Percentiles rank a stretch among this genome's conserved stretches.
Conservation (phyloP, 2,329 filamentous ascomycete genomes). For the Boeremia lycopersici region DNA sequence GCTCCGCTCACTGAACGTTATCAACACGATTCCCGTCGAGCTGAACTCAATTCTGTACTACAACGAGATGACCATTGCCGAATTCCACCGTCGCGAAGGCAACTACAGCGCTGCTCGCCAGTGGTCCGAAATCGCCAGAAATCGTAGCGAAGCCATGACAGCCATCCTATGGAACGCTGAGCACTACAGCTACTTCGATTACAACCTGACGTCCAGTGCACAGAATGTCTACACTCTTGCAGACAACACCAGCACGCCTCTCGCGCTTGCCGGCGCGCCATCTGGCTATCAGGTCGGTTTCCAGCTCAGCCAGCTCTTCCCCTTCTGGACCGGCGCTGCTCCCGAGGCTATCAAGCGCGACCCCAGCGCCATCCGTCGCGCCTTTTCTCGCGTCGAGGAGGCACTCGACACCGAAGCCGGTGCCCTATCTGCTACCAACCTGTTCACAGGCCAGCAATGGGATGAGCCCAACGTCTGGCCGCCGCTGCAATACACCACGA, state of each 20-base stretch:
- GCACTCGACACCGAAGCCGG: slow-evolving; percentile 61
- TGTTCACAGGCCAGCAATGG: slow-evolving; percentile 69
- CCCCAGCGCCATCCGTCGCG: slow-evolving; percentile 61
- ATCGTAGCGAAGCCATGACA: slow-evolving; percentile 67
- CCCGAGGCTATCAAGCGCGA: slow-evolving; percentile 63
- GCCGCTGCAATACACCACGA: slow-evolving; percentile 68
- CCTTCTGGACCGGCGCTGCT: slow-evolving; percentile 72
- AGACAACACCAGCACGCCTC: slow-evolving; percentile 49
- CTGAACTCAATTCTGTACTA: slow-evolving; percentile 72
- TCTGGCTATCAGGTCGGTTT: slow-evolving; percentile 64
- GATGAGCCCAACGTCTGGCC: slow-evolving; percentile 75
- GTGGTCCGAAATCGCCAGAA: slow-evolving; percentile 58
- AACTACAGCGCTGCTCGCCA: slow-evolving; percentile 57
- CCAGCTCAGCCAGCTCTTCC: slow-evolving; percentile 66
- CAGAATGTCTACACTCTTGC: slow-evolving; percentile 62
- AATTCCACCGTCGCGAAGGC: slow-evolving; percentile 59
- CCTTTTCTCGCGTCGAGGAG: slow-evolving; percentile 60
- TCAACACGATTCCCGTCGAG: slow-evolving; percentile 66
- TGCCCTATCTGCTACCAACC: slow-evolving; percentile 67
- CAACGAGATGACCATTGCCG: slow-evolving; percentile 65
- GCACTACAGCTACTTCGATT: slow-evolving; percentile 70
- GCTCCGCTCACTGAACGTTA: slow-evolving; percentile 66
- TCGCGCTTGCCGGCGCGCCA: slow-evolving; percentile 54
- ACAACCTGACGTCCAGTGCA: slow-evolving; percentile 64
- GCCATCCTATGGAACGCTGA: slow-evolving; percentile 69